Percentiles rank a stretch among this genome's conserved stretches.
phyloP scores from a whole-genome alignment of 768 basidiomycete species.

The Zangia roseola region DNA sequence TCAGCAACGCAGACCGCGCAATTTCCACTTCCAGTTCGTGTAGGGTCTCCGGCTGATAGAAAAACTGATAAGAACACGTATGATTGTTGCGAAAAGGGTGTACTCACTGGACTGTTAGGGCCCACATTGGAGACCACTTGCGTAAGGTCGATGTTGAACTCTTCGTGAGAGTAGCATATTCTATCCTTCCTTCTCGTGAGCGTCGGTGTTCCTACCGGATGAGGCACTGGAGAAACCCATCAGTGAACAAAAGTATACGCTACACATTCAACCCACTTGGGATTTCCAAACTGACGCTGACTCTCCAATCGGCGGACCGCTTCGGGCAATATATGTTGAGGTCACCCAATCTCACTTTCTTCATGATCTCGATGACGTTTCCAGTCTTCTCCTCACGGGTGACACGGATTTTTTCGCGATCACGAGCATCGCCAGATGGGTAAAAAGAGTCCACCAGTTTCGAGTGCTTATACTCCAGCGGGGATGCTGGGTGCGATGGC shows the following conservation, averaged over 20 bases:
- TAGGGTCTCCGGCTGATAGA: constrained; percentile 51
- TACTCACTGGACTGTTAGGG: constrained; percentile 50
- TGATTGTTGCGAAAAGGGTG: not conserved
- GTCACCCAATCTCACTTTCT: constrained; percentile 82
- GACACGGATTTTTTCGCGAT: constrained; percentile 70
- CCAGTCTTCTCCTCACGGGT: constrained; percentile 78
- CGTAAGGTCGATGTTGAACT: constrained; percentile 91
- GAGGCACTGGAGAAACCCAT: constrained; percentile 47
- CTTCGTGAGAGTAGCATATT: constrained; percentile 90
- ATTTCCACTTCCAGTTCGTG: constrained; percentile 94
- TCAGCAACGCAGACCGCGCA: constrained; percentile 64
- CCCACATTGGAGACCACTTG: constrained; percentile 69
- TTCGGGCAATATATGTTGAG: constrained; percentile 87
- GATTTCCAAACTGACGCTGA: constrained; percentile 91
- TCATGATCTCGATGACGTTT: constrained; percentile 61
- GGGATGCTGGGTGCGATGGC: constrained; percentile 51
- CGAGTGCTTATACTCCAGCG: constrained; percentile 74
- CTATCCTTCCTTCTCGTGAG: constrained; percentile 81
- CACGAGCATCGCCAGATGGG: constrained; percentile 36
- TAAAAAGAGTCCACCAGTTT: constrained; percentile 82
- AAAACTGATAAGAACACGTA: constrained; percentile 1
- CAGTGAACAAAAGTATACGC: not conserved
- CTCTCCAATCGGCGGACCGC: constrained; percentile 82
- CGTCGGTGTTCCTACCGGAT: constrained; percentile 61
- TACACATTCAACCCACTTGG: constrained; percentile 55